These are phyloP conservation scores for Ciborinia camelliae DNA, from an alignment of 2,329 filamentous ascomycete species.

Conservation along the genomic window DNA sequence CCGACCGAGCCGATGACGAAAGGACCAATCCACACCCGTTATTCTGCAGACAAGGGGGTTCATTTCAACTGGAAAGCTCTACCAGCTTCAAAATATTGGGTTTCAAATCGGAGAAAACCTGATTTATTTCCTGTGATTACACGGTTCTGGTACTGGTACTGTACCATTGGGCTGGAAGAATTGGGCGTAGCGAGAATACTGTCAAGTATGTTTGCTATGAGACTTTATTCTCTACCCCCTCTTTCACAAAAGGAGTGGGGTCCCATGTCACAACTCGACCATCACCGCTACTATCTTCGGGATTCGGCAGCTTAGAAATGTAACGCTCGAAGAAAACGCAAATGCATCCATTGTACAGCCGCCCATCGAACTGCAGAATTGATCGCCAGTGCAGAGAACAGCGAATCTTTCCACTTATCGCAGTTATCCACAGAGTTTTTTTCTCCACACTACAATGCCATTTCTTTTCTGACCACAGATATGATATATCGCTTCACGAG, in stretches of 20 bases:
- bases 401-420: neutral
- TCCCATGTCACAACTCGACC: neutral
- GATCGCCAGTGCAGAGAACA: neutral
- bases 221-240: neutral
- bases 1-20: neutral
- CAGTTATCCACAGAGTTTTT: neutral
- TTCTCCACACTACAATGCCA: no score
- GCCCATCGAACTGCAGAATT: neutral
- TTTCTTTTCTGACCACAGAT: neutral
- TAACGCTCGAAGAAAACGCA: neutral
- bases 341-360: neutral
- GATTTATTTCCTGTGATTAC: neutral
- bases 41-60: neutral
- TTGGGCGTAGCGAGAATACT: neutral
- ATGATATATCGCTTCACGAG: neutral
- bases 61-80: neutral
- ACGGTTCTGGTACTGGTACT: neutral
- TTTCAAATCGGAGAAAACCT: neutral
- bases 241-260: neutral
- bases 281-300: neutral
- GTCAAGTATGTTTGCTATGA: neutral
- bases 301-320: neutral
- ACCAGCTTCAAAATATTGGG: neutral
- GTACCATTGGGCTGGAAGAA: neutral
- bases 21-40: neutral